Conservation (phyloP, 495 filamentous ascomycete species). For the Aspergillus avenaceus region DNA sequence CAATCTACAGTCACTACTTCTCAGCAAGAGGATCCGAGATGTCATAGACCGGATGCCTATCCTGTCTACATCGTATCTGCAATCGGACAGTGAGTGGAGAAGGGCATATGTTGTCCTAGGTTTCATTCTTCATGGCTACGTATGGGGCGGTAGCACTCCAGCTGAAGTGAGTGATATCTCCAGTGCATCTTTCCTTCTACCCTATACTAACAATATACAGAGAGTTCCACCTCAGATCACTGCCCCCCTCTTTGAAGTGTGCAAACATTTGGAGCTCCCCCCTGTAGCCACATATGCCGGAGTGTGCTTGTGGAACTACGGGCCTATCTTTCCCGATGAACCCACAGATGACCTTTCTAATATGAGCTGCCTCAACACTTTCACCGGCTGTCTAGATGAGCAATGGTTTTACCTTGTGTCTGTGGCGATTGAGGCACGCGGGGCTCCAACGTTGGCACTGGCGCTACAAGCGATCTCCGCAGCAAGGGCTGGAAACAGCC, state of each 20-base stretch:
- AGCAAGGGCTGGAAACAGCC: conserved; percentile 64
- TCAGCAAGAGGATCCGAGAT: conserved; percentile 73
- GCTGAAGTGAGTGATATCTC: conserved; percentile 52
- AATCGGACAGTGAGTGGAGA: conserved; percentile 83
- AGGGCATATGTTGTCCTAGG: conserved; percentile 82
- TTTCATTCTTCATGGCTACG: conserved; percentile 88
- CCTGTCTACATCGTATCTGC: conserved; percentile 73
- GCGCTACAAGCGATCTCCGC: conserved; percentile 86
- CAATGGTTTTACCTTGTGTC: conserved; percentile 98
- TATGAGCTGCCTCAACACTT: conserved; percentile 76
- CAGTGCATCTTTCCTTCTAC: not conserved
- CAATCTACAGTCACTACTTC: conserved; percentile 82
- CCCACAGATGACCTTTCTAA: conserved; percentile 79
- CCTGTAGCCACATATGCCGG: conserved; percentile 94
- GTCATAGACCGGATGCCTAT: conserved; percentile 76
- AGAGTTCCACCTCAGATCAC: conserved; percentile 80
- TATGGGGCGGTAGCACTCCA: conserved; percentile 88
- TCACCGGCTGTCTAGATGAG: conserved; percentile 94
- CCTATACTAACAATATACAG: conserved; percentile 39
- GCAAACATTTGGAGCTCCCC: conserved; percentile 76
- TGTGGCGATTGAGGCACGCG: conserved; percentile 91
- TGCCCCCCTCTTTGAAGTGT: conserved; percentile 74
- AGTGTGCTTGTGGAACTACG: conserved; percentile 93
- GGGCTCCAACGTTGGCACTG: conserved; percentile 79
- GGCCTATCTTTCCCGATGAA: conserved; percentile 77